phyloP scores from a whole-genome alignment of 306 rosid genomes.

The Castanea mollissima region DNA sequence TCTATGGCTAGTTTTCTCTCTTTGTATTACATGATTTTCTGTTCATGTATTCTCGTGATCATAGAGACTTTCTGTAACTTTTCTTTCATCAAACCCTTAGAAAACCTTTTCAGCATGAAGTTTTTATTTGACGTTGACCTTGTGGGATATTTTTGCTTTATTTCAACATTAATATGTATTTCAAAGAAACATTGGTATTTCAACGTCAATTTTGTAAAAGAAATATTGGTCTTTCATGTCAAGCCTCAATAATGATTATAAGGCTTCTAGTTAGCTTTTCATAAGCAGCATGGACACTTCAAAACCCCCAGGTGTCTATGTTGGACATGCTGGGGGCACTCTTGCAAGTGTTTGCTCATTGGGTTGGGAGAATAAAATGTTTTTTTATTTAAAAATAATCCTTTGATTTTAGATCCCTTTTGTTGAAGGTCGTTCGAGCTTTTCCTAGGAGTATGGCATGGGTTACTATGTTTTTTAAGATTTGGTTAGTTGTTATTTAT shows the following conservation, averaged over 20 bases:
- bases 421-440: too few species aligned
- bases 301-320: too few species aligned
- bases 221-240: neutral
- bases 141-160: constrained; percentile 4
- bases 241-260: neutral
- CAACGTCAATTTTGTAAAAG: neutral
- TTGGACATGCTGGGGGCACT: too few species aligned
- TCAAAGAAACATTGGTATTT: neutral
- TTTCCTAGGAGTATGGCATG: too few species aligned
- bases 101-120: neutral
- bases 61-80: neutral
- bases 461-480: too few species aligned
- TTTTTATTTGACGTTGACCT: constrained; percentile 4
- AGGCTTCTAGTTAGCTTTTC: neutral
- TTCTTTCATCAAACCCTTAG: neutral
- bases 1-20: constrained; percentile 16
- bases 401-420: too few species aligned
- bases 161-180: neutral
- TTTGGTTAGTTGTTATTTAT: too few species aligned
- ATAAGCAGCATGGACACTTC: neutral
- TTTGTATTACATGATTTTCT: constrained; percentile 4
- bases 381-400: too few species aligned
- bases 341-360: too few species aligned
- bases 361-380: too few species aligned
- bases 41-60: neutral